Conservation (phyloP, 78 protist genomes). For the Emiliania huxleyi region DNA sequence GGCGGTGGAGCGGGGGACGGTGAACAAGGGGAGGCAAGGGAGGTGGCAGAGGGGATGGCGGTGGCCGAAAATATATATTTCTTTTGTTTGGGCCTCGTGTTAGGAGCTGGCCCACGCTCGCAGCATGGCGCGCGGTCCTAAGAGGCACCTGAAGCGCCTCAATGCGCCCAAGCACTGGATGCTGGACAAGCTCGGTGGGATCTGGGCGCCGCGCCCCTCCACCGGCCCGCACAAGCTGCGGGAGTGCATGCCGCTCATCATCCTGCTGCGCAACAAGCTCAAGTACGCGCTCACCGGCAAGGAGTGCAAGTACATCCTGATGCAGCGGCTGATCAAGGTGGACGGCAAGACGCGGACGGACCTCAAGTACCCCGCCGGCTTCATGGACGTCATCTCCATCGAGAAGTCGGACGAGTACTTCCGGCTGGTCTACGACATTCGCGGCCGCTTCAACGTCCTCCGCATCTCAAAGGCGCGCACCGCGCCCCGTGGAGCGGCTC, state of each 20-base stretch:
- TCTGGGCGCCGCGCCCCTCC: slow-evolving; percentile 93
- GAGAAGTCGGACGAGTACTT: slow-evolving; percentile 95
- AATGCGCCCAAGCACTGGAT: slow-evolving; percentile 98
- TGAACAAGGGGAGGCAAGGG: no score
- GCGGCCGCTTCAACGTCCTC: slow-evolving; percentile 97
- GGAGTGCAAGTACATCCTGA: slow-evolving; percentile 90
- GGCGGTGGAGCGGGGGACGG: no score
- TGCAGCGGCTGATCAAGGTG: slow-evolving; percentile 91
- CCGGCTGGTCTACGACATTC: slow-evolving; percentile 97
- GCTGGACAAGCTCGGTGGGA: slow-evolving; percentile 97
- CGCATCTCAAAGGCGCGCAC: slow-evolving; percentile 91
- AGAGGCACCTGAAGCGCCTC: slow-evolving; percentile 97
- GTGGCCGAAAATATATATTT: no score
- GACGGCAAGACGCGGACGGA: slow-evolving; percentile 98
- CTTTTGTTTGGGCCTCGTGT: no score
- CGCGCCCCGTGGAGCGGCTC: no score
- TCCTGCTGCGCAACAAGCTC: slow-evolving; percentile 96
- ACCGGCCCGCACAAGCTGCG: slow-evolving; percentile 99
- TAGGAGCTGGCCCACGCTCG: no score
- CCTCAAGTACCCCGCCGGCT: slow-evolving; percentile 96
- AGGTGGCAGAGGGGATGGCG: no score
- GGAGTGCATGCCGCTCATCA: slow-evolving; percentile 96
- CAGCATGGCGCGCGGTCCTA: slow-evolving; percentile 83
- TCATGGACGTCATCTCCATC: slow-evolving; percentile 97
- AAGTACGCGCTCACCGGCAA: slow-evolving; percentile 95